These are phyloP conservation scores for Fraxinus anomala DNA, from an alignment of 257 asterid species.

Conservation along the genomic window DNA sequence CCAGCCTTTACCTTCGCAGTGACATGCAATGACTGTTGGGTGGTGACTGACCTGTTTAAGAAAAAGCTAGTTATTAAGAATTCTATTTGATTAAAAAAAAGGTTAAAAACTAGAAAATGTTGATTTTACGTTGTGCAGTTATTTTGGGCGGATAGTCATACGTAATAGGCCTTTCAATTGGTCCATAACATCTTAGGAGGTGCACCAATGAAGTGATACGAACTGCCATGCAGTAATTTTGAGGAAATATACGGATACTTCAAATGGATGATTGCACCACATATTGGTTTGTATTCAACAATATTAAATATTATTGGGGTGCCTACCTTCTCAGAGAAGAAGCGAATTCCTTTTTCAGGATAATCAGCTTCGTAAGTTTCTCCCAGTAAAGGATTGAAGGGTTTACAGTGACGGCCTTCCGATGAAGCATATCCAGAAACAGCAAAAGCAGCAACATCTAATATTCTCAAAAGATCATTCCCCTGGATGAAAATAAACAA, in stretches of 20 bases:
- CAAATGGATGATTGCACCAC: background rate
- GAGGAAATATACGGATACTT: background rate
- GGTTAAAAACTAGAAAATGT: background rate
- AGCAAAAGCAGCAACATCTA: slow-evolving; percentile 92
- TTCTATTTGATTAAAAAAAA: background rate
- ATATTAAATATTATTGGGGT: background rate
- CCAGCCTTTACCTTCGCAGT: slow-evolving; percentile 97
- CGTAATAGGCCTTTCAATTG: too few species aligned
- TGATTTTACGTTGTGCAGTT: background rate
- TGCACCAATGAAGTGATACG: slow-evolving; percentile 16
- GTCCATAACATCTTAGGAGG: background rate
- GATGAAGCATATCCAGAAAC: slow-evolving; percentile 96
- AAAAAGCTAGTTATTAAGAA: slow-evolving; percentile 27
- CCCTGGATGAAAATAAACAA: slow-evolving; percentile 53
- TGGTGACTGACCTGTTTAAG: slow-evolving; percentile 92
- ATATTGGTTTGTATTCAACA: background rate
- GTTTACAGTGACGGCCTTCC: slow-evolving; percentile 90
- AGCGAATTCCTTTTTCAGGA: slow-evolving; percentile 84
- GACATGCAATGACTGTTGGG: slow-evolving; percentile 95
- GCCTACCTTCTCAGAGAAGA: slow-evolving; percentile 88
- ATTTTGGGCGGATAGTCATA: too few species aligned
- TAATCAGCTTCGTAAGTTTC: slow-evolving; percentile 97
- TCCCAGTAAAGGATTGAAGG: slow-evolving; percentile 94
- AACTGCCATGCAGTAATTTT: background rate
- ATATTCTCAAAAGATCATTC: slow-evolving; percentile 73